These are phyloP conservation scores for Saccharum officinarum DNA, from an alignment of 176 grass and related monocot genomes.

Conservation along the genomic window DNA sequence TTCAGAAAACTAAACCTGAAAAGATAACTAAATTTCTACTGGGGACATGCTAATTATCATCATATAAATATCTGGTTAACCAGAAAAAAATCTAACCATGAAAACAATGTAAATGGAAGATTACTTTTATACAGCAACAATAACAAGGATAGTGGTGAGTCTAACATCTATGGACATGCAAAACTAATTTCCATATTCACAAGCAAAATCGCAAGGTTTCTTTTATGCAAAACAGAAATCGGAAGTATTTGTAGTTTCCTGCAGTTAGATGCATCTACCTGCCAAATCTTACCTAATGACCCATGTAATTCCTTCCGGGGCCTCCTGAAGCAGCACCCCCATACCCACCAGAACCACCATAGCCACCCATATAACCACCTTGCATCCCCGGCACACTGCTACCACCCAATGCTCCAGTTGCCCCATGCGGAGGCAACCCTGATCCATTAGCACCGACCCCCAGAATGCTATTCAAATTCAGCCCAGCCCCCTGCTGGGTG, in stretches of 20 bases:
- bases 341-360: slow-evolving; percentile 74
- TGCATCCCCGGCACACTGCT: slow-evolving; percentile 47
- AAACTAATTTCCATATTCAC: neutral
- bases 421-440: slow-evolving; percentile 37
- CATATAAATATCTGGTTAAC: neutral
- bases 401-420: slow-evolving; percentile 57
- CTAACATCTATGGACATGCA: neutral
- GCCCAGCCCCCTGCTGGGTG: slow-evolving; percentile 62
- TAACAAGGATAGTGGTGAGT: neutral
- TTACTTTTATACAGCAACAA: neutral
- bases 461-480: slow-evolving; percentile 63
- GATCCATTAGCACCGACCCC: slow-evolving; percentile 46
- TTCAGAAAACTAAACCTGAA: slow-evolving; percentile 30
- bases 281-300: slow-evolving; percentile 78
- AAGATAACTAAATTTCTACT: slow-evolving; percentile 5
- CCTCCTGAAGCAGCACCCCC: slow-evolving; percentile 68
- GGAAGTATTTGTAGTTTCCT: slow-evolving; percentile 21
- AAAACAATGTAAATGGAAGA: neutral
- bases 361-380: slow-evolving; percentile 61
- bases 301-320: slow-evolving; percentile 89
- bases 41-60: neutral
- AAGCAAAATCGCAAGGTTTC: neutral
- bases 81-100: neutral
- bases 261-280: slow-evolving; percentile 23
- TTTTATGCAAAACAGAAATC: slow-evolving; percentile 21